Evolutionary conservation across 1,284 basidiomycete genomes (phyloP), one percentile per base, ranked within the genome.

Genomic region (Laetiporus sulphureus): DNA sequence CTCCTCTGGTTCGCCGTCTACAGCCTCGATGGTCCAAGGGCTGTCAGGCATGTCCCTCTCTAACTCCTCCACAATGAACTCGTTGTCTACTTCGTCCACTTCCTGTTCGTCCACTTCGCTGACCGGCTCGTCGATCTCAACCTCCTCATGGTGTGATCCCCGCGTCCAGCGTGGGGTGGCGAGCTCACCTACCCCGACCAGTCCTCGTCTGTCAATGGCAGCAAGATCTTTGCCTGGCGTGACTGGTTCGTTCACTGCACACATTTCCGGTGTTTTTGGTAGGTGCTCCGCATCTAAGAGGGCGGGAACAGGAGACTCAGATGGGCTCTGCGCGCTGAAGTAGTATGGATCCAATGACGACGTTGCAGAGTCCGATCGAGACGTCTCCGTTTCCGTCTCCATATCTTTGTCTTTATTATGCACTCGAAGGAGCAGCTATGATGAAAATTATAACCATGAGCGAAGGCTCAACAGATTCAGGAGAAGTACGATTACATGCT

Each of bases 161-260:
- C 67, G 68, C 42, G 77, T 75, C 94, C 93, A 99, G 49, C 93
- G 78, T 29, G 95, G 95, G n/a, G 95, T 98, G 5, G 92, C 73
- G n/a, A 98, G 77, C 65, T 98, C 95, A 29, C 95, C 95, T 8
- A 98, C 88, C 16, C 95, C 95, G 41, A 98, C 82, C 31, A 98
- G 77, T 19, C 81, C 88, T 13, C 83, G 77, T 42, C 95, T 75
- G 67, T 99, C 94, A 50, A 94, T 91, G 48, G 72, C 65, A 8
- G 86, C 79, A 10, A 89, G 88, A 64, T 92, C 86, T 50, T 75
- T 72, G 31, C 72, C 79, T n/a, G 87, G 86, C 0, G 87, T 89
- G 21, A 77, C 63, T 10, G 82, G 79, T 47, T 82, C 75, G 40
- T 58, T 57, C 34, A 61, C 53, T 30, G 56, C 56, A 42, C 56